Percentiles rank a stretch among this genome's conserved stretches.
These are phyloP conservation scores for Lactifluus subvellereus DNA, from an alignment of 768 basidiomycete genomes.

Conservation along the genomic window DNA sequence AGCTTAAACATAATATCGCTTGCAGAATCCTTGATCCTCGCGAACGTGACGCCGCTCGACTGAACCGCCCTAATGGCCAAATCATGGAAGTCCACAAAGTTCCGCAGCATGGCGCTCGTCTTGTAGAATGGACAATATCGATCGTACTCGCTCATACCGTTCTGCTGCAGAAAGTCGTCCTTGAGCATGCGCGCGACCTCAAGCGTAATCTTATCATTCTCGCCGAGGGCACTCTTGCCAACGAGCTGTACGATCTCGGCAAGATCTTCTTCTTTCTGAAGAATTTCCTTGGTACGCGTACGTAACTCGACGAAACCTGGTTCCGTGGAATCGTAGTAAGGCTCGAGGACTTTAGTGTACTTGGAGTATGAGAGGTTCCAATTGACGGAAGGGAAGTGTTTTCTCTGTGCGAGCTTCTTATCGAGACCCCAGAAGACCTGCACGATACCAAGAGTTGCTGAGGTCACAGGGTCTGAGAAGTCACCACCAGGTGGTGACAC, in stretches of 20 bases:
- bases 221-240: constrained; percentile 95
- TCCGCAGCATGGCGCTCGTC: constrained; percentile 91
- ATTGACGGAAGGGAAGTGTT: constrained; percentile 99
- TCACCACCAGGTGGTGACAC: constrained; percentile 99
- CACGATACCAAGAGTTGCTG: constrained; percentile 96
- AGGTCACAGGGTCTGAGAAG: constrained; percentile 97
- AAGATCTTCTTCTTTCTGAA: constrained; percentile 98
- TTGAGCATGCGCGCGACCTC: constrained; percentile 97
- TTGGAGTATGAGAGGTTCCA: constrained; percentile 99
- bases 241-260: constrained; percentile 99
- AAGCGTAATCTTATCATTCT: constrained; percentile 96
- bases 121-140: constrained; percentile 99
- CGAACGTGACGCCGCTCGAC: constrained; percentile 76
- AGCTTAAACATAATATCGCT: constrained; percentile 91
- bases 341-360: constrained; percentile 89
- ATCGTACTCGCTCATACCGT: constrained; percentile 98
- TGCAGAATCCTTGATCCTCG: constrained; percentile 80
- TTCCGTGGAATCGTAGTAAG: constrained; percentile 84
- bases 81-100: constrained; percentile 93
- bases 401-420: constrained; percentile 97
- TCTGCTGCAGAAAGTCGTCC: constrained; percentile 96
- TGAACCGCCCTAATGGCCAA: constrained; percentile 81
- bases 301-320: constrained; percentile 96
- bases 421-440: constrained; percentile 99
- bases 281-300: constrained; percentile 88